Percentiles rank a stretch among this genome's conserved stretches.
Evolutionary conservation across 106 monocot genomes (phyloP).

Genomic region (Narthecium ossifragum): DNA sequence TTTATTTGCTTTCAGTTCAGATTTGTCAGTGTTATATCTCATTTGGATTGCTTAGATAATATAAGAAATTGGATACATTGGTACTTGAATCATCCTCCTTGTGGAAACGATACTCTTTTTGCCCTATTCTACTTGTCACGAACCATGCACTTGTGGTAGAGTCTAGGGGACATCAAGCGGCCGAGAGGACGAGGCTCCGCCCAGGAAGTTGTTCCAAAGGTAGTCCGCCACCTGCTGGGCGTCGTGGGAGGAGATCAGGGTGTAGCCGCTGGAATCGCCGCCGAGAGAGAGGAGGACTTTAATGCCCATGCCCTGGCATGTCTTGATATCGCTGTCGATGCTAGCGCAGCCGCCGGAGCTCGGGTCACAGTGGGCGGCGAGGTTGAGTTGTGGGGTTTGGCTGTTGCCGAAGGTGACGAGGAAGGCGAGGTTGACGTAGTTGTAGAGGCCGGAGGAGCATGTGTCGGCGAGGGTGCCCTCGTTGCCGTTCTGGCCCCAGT

Average conservation of each 20-base stretch:
- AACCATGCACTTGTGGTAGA: no score
- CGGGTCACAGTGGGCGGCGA: conserved; percentile 55
- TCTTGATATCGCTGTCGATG: conserved; percentile 32
- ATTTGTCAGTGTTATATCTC: no score
- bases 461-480: conserved; percentile 48
- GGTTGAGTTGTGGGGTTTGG: conserved; percentile 46
- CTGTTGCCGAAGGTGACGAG: conserved; percentile 55
- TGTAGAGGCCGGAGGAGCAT: conserved; percentile 39
- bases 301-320: conserved; percentile 19
- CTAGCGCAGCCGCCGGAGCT: conserved; percentile 16
- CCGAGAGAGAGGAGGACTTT: conserved; percentile 51
- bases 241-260: conserved; percentile 27
- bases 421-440: conserved; percentile 47
- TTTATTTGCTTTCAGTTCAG: no score
- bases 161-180: no score
- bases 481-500: conserved; percentile 80
- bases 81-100: no score
- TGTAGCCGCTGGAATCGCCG: conserved; percentile 27
- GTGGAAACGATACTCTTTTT: no score
- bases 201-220: conserved; percentile 53
- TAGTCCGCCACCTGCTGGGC: conserved; percentile 38
- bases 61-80: no score
- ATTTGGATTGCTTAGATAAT: no score
- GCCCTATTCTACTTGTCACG: no score
- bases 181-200: conserved; percentile 30